Conservation (phyloP, 2,329 filamentous ascomycete species). For the Coniella lustricola region DNA sequence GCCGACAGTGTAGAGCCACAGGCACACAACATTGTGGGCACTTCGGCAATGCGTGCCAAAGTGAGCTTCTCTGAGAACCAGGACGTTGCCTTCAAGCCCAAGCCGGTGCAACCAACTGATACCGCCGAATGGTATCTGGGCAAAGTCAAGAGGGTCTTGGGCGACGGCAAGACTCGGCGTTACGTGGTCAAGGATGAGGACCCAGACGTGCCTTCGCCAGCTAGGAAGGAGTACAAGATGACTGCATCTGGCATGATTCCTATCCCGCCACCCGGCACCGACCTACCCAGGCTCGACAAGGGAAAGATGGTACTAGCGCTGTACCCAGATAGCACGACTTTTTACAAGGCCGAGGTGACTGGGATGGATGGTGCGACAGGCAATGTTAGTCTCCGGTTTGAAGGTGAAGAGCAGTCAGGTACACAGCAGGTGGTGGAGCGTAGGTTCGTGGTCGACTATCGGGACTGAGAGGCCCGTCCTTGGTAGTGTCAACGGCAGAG, state of each 20-base stretch:
- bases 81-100: conserved; percentile 60
- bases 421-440: conserved; percentile 70
- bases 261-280: conserved; percentile 52
- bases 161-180: conserved; percentile 68
- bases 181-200: conserved; percentile 78
- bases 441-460: conserved; percentile 70
- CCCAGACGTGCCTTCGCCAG: conserved; percentile 56
- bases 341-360: conserved; percentile 78
- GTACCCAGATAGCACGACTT: conserved; percentile 78
- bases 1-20: conserved; percentile 51
- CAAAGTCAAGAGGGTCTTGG: conserved; percentile 66
- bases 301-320: conserved; percentile 70
- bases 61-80: conserved; percentile 55
- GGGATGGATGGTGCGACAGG: conserved; percentile 48
- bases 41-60: conserved; percentile 39
- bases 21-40: conserved; percentile 26
- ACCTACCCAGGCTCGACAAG: conserved; percentile 54
- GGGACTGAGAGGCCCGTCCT: conserved; percentile 25
- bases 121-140: conserved; percentile 66
- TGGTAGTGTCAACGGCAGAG: too few species aligned
- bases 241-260: conserved; percentile 70
- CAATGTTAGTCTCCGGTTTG: conserved; percentile 64
- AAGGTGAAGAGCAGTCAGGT: conserved; percentile 68
- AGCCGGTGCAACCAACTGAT: conserved; percentile 38
- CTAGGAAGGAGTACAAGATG: conserved; percentile 62